These are phyloP conservation scores for Cercospora berteroae DNA, from an alignment of 2,329 filamentous ascomycete genomes.

Conservation along the genomic window DNA sequence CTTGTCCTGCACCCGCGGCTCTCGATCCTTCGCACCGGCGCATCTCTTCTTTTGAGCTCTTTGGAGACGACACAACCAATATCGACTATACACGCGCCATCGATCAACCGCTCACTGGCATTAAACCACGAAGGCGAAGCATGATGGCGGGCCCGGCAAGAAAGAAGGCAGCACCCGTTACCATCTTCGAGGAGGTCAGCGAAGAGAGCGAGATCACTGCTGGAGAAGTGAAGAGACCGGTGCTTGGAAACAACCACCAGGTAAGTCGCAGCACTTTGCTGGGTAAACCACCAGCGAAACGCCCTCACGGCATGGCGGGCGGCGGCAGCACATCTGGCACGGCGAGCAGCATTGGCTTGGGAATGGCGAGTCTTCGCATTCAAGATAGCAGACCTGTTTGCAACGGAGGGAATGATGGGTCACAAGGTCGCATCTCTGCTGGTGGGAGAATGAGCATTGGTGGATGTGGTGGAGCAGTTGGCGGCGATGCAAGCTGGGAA, in stretches of 20 bases:
- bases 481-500: background rate
- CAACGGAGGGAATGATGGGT: background rate
- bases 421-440: background rate
- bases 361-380: background rate
- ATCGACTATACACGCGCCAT: slow-evolving; percentile 37
- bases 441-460: background rate
- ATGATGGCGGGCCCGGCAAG: slow-evolving; percentile 24
- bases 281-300: slow-evolving; percentile 30
- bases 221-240: slow-evolving; percentile 4
- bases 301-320: background rate
- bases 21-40: slow-evolving; percentile 21
- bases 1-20: slow-evolving; percentile 31
- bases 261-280: slow-evolving; percentile 30
- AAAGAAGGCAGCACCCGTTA: slow-evolving; percentile 27
- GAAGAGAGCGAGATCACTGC: slow-evolving; percentile 30
- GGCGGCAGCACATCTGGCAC: slow-evolving; percentile 1
- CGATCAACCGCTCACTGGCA: slow-evolving; percentile 31
- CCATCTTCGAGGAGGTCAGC: slow-evolving; percentile 38
- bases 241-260: slow-evolving; percentile 2
- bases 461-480: background rate
- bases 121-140: slow-evolving; percentile 28
- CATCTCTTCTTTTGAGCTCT: slow-evolving; percentile 14
- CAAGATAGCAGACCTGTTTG: background rate
- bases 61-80: slow-evolving; percentile 32
- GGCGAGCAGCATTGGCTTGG: background rate